Base-by-base conservation (phyloP, 1,139 yeast species). In the Taphrina deformans region DNA sequence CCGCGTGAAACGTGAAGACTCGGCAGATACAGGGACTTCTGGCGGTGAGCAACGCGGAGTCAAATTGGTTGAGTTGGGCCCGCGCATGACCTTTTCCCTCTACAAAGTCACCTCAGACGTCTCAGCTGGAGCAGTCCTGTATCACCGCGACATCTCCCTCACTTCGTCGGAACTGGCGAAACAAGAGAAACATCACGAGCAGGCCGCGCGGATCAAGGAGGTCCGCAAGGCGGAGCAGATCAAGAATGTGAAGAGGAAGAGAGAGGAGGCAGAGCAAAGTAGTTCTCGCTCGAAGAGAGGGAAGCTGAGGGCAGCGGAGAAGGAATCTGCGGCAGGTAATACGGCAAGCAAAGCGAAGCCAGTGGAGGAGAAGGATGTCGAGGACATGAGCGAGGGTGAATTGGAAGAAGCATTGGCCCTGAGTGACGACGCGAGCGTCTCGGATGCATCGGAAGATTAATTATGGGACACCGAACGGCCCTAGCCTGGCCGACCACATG, bases 71-170 rank as follows among this genome's bases (percentile, higher is more conserved):
- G 99, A 95, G 76, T 79, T 92, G 66, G 99, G 99, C 0, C 99
- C 99, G 41, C 82, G 99, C 70, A 77, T 95, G 76, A 85, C 84
- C 70, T 79, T 95, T 77, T 79, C 85, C 61, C 79, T 93, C 68
- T 79, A 88, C 66, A 95, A 95, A 78, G 89, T 95, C 67, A 98
- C 93, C 76, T 98, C 93, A 74, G 97, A 96, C 18, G 83, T 92
- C 59, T 85, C 89, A 69, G 79, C 83, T 2, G 99, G 99, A 58
- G 91, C 90, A 78, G 89, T 95, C 18, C 76, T 95, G 68, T 89
- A 88, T 76, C 99, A 95, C 74, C 81, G 89, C 50, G 58, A 45
- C 45, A 67, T 67, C 41, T 27, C 33, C 14, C 46, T 62, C 48
- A 62, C 67, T 18, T 27, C 56, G 38, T 45, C 53, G 40, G 65